Evolutionary conservation across 2,329 filamentous ascomycete genomes (phyloP).

Genomic region (Chrysoporthe austroafricana): DNA sequence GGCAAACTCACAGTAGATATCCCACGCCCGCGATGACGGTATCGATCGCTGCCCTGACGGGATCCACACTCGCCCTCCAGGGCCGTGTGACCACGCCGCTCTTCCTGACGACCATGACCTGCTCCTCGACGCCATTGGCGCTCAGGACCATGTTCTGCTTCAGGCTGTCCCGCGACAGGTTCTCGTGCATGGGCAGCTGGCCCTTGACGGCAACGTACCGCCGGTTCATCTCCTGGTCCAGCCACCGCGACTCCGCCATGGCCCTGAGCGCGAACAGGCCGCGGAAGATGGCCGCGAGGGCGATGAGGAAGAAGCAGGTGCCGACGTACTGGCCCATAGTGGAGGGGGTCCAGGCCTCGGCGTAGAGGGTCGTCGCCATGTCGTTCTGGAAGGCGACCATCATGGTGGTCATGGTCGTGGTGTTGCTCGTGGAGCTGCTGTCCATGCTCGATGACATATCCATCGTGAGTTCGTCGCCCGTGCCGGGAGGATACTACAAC

Average conservation of each 20-base stretch:
- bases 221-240: slow-evolving; percentile 71
- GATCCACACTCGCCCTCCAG: slow-evolving; percentile 81
- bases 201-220: slow-evolving; percentile 78
- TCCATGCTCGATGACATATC: slow-evolving; percentile 34
- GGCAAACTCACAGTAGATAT: slow-evolving; percentile 78
- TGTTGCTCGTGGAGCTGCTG: slow-evolving; percentile 29
- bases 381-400: slow-evolving; percentile 64
- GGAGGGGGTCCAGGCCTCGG: slow-evolving; percentile 72
- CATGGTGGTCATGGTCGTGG: slow-evolving; percentile 47
- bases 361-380: slow-evolving; percentile 57
- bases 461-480: slow-evolving; percentile 25
- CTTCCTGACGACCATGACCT: slow-evolving; percentile 72
- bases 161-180: slow-evolving; percentile 61
- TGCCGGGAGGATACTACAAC: not conserved
- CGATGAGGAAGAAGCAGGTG: slow-evolving; percentile 88
- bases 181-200: slow-evolving; percentile 61
- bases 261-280: slow-evolving; percentile 72
- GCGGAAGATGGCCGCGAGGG: slow-evolving; percentile 73
- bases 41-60: slow-evolving; percentile 72
- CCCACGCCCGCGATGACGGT: slow-evolving; percentile 75
- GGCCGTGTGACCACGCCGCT: slow-evolving; percentile 60
- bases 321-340: slow-evolving; percentile 76
- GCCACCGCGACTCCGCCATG: slow-evolving; percentile 66
- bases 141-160: slow-evolving; percentile 70
- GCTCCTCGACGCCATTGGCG: slow-evolving; percentile 80